Conservation (phyloP, 2,329 filamentous ascomycete genomes). For the Xylariaceae sp. region DNA sequence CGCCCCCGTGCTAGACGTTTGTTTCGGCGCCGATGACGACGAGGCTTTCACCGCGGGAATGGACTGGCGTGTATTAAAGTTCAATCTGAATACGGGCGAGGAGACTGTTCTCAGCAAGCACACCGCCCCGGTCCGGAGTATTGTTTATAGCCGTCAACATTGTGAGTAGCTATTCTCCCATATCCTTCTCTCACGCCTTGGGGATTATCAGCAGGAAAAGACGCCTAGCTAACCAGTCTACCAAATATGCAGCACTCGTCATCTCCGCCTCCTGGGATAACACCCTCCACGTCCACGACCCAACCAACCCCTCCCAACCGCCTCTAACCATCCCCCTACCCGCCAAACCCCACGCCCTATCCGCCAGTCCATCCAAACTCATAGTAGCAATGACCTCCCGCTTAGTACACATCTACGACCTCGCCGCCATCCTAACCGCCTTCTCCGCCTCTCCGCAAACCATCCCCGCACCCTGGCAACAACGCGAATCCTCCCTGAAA, state of each 20-base stretch:
- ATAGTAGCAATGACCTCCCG: slow-evolving; percentile 95
- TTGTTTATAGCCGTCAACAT: slow-evolving; percentile 74
- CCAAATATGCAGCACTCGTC: slow-evolving; percentile 53
- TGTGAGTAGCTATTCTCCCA: slow-evolving; percentile 39
- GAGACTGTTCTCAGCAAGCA: slow-evolving; percentile 76
- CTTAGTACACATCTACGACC: slow-evolving; percentile 90
- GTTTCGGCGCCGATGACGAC: slow-evolving; percentile 76
- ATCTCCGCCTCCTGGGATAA: slow-evolving; percentile 92
- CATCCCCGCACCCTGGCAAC: slow-evolving; percentile 68
- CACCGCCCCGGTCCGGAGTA: slow-evolving; percentile 69
- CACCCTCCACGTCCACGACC: slow-evolving; percentile 78
- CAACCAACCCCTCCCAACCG: slow-evolving; percentile 44
- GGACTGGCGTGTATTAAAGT: slow-evolving; percentile 74
- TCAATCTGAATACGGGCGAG: slow-evolving; percentile 67
- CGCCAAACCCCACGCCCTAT: slow-evolving; percentile 84
- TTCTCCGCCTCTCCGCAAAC: slow-evolving; percentile 48
- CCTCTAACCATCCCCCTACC: slow-evolving; percentile 67
- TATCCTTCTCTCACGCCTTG: not conserved
- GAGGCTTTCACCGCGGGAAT: slow-evolving; percentile 82
- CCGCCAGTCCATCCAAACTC: slow-evolving; percentile 69
- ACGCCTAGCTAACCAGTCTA: slow-evolving; percentile 5
- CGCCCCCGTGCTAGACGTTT: slow-evolving; percentile 84
- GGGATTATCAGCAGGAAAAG: not conserved
- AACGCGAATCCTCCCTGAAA: slow-evolving; percentile 87
- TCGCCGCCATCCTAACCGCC: slow-evolving; percentile 57